These are phyloP conservation scores for Bruguiera gymnorhiza DNA, from an alignment of 345 rosid species.

Conservation along the genomic window DNA sequence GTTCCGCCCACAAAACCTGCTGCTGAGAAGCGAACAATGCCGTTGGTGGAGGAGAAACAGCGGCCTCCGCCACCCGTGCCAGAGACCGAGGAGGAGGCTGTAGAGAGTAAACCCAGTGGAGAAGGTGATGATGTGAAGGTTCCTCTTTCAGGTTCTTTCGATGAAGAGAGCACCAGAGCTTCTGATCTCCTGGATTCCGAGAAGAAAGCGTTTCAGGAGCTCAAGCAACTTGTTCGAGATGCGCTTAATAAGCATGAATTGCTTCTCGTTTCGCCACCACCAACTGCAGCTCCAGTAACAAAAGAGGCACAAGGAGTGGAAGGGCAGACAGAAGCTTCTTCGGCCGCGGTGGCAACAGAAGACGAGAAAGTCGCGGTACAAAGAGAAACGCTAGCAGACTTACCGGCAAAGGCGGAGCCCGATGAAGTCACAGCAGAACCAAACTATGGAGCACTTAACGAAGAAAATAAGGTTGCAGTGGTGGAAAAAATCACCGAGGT, in stretches of 20 bases:
- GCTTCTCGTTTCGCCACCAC: background rate
- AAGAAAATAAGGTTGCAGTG: background rate
- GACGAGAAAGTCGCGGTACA: slow-evolving; percentile 1
- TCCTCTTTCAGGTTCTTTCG: slow-evolving; percentile 12
- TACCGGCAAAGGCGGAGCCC: background rate
- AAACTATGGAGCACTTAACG: background rate
- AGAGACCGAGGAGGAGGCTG: slow-evolving; percentile 15
- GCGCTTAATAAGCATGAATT: slow-evolving; percentile 33
- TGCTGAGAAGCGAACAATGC: background rate
- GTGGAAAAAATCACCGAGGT: slow-evolving; percentile 1
- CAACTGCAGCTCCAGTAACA: background rate
- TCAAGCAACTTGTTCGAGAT: slow-evolving; percentile 29
- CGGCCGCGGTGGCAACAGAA: background rate
- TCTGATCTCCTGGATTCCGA: slow-evolving; percentile 28
- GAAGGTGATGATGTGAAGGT: slow-evolving; percentile 15
- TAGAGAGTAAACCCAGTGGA: background rate
- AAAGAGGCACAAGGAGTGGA: background rate
- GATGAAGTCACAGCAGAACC: background rate
- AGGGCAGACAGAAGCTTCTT: slow-evolving; percentile 1
- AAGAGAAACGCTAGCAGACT: background rate
- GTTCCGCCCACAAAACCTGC: slow-evolving; percentile 7
- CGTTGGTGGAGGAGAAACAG: slow-evolving; percentile 12
- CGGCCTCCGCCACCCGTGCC: background rate
- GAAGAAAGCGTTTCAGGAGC: slow-evolving; percentile 29
- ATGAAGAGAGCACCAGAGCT: slow-evolving; percentile 32